Percentiles rank a stretch among this genome's conserved stretches.
Evolutionary conservation across 1,139 yeast species (phyloP).

Genomic region (Magnusiomyces tetraspermus): DNA sequence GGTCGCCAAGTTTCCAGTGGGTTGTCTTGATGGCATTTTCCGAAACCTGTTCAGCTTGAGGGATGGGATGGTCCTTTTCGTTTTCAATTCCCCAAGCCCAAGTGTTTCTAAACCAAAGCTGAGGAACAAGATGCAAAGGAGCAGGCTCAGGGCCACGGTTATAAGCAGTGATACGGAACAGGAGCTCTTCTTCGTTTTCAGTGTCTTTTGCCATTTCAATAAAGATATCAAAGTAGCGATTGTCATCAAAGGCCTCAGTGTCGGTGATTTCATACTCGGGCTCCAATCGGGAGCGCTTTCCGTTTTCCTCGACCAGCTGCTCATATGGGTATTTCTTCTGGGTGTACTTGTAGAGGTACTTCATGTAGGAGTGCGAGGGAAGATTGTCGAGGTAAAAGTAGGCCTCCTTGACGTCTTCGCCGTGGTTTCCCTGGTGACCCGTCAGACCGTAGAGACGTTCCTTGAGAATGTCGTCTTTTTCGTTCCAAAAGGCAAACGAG

Average conservation of each 20-base stretch:
- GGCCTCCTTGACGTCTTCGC: constrained; percentile 87
- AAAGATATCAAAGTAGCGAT: constrained; percentile 80
- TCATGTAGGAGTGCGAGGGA: constrained; percentile 91
- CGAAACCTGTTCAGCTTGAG: constrained; percentile 38
- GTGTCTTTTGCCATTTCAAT: constrained; percentile 88
- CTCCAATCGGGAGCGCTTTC: constrained; percentile 53
- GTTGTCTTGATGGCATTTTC: constrained; percentile 44
- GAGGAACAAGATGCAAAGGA: constrained; percentile 82
- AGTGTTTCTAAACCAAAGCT: constrained; percentile 76
- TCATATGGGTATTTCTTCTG: constrained; percentile 77
- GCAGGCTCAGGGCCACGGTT: constrained; percentile 79
- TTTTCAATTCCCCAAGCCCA: constrained; percentile 82
- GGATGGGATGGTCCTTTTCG: constrained; percentile 40
- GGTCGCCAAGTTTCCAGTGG: constrained; percentile 64
- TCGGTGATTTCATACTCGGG: constrained; percentile 66
- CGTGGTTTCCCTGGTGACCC: constrained; percentile 91
- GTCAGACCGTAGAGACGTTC: constrained; percentile 86
- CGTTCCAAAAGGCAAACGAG: constrained; percentile 87
- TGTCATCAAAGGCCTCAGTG: constrained; percentile 67
- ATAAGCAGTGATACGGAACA: constrained; percentile 81
- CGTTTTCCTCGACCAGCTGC: constrained; percentile 62
- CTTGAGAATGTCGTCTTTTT: constrained; percentile 73
- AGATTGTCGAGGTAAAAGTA: constrained; percentile 83
- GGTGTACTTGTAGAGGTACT: constrained; percentile 86
- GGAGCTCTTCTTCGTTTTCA: constrained; percentile 69